Conservation (phyloP, 768 basidiomycete species). For the Symmetrospora coprosmae region DNA sequence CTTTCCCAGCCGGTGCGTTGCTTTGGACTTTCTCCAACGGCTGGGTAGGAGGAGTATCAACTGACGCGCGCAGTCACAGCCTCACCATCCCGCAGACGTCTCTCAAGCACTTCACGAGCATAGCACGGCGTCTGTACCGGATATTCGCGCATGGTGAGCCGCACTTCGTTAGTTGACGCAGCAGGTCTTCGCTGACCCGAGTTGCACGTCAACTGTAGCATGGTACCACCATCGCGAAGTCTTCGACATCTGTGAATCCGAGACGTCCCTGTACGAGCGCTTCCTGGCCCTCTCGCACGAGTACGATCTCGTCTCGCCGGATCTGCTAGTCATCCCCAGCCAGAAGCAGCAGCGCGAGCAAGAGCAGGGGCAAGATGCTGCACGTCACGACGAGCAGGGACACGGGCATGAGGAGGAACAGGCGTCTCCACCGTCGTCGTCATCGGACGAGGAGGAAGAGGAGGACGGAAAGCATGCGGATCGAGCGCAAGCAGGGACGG, state of each 20-base stretch:
- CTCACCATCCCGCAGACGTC: conserved; percentile 68
- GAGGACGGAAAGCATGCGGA: too few relatives aligned
- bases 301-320: conserved; percentile 22
- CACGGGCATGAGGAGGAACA: too few relatives aligned
- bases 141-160: conserved; percentile 93
- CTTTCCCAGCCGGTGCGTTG: conserved; percentile 42
- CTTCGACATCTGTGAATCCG: conserved; percentile 22
- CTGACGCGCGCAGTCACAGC: conserved; percentile 38
- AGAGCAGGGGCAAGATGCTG: too few relatives aligned
- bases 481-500: too few relatives aligned
- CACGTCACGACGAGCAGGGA: too few relatives aligned
- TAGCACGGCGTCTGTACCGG: conserved; percentile 77
- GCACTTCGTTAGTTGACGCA: neutral
- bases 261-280: conserved; percentile 20
- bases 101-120: conserved; percentile 72
- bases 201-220: neutral
- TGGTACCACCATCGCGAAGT: conserved; percentile 23
- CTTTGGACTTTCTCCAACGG: too few relatives aligned
- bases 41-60: too few relatives aligned
- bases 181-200: too few relatives aligned
- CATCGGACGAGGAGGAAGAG: too few relatives aligned
- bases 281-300: conserved; percentile 15
- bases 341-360: too few relatives aligned
- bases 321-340: conserved; percentile 19
- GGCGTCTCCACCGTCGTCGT: too few relatives aligned